These are phyloP conservation scores for Hyphopichia burtonii DNA, from an alignment of 1,139 yeast genomes.

Conservation along the genomic window DNA sequence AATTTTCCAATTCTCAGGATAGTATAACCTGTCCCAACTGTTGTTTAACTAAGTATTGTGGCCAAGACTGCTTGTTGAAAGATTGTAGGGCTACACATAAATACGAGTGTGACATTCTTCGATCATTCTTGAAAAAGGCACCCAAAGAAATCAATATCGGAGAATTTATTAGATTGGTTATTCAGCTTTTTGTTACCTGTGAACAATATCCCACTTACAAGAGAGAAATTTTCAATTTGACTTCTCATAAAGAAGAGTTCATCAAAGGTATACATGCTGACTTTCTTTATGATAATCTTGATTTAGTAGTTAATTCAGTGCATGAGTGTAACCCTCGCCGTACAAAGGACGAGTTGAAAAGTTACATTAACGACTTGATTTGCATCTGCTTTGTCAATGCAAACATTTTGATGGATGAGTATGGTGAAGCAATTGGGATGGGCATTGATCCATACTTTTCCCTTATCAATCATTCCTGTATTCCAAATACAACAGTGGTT, in stretches of 20 bases:
- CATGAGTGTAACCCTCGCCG: background rate
- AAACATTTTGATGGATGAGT: slow-evolving; percentile 18
- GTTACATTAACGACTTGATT: slow-evolving; percentile 5
- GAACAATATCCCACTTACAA: slow-evolving; percentile 3
- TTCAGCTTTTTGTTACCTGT: slow-evolving; percentile 6
- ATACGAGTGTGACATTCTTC: slow-evolving; percentile 11
- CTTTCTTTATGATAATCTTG: slow-evolving; percentile 1
- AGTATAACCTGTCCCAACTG: slow-evolving; percentile 9
- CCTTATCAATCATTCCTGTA: slow-evolving; percentile 29
- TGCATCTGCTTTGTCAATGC: slow-evolving; percentile 23
- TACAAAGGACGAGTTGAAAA: background rate
- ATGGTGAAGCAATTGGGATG: slow-evolving; percentile 25
- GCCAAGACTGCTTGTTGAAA: slow-evolving; percentile 7
- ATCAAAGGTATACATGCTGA: background rate
- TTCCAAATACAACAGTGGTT: slow-evolving; percentile 26
- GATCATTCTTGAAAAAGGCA: background rate
- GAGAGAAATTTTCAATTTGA: slow-evolving; percentile 4
- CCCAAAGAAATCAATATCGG: background rate
- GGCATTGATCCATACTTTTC: slow-evolving; percentile 36
- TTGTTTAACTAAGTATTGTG: slow-evolving; percentile 11
- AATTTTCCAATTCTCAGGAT: background rate
- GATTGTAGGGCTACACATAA: slow-evolving; percentile 10
- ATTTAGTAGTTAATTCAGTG: slow-evolving; percentile 1
- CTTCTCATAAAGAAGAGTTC: slow-evolving; percentile 6
- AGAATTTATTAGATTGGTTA: slow-evolving; percentile 7